These are phyloP conservation scores for Musa acuminata DNA, from an alignment of 176 grass and related monocot genomes.

Conservation along the genomic window DNA sequence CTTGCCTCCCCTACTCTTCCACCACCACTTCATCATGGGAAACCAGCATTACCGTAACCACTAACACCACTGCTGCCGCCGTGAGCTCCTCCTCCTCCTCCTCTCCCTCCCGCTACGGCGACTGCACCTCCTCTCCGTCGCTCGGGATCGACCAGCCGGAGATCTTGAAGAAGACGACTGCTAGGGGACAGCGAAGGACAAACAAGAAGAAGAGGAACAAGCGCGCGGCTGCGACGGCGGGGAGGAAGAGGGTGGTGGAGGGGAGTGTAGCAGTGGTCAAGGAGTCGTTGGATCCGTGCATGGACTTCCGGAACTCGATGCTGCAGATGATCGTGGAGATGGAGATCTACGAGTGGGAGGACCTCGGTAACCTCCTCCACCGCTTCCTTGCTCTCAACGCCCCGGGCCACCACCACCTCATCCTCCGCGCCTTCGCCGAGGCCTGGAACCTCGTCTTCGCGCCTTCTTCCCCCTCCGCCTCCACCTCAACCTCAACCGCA, in stretches of 20 bases:
- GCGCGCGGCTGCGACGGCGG: too few relatives aligned
- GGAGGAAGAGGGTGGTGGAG: constrained; percentile 23
- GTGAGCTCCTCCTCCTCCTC: constrained; percentile 37
- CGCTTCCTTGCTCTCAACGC: constrained; percentile 93
- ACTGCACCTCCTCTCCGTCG: neutral
- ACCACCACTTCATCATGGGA: constrained; percentile 35
- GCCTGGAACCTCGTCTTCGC: constrained; percentile 58
- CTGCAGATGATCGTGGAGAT: constrained; percentile 96
- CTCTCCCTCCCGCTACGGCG: constrained; percentile 59
- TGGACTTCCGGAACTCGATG: constrained; percentile 89
- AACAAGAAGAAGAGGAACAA: constrained; percentile 14
- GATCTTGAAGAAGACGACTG: neutral
- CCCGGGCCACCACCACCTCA: constrained; percentile 76
- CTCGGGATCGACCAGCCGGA: neutral
- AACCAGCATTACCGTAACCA: constrained; percentile 43
- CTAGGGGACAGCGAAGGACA: constrained; percentile 1
- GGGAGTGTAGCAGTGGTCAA: constrained; percentile 78
- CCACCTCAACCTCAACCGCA: too few relatives aligned
- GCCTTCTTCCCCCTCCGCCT: constrained; percentile 40
- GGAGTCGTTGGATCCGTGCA: constrained; percentile 70
- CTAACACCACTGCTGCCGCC: constrained; percentile 26
- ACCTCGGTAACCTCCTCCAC: constrained; percentile 84
- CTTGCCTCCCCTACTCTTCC: constrained; percentile 32
- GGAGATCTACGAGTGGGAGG: constrained; percentile 96
- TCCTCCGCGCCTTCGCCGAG: constrained; percentile 92